These are phyloP conservation scores for Pseudogymnoascus sp. DNA, from an alignment of 2,329 filamentous ascomycete genomes.

Conservation along the genomic window DNA sequence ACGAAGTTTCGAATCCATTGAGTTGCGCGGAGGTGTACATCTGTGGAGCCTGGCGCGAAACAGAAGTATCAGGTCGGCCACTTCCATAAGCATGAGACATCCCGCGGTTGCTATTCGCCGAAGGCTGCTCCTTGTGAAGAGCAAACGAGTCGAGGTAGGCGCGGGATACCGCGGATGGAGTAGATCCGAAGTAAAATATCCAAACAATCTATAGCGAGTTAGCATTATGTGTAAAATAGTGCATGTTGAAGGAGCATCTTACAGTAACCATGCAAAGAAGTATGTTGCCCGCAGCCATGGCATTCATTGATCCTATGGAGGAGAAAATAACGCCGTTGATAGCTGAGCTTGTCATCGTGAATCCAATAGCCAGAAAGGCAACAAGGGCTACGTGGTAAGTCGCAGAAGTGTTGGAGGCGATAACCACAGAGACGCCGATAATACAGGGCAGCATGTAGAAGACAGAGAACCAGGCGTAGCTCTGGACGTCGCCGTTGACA, in stretches of 20 bases:
- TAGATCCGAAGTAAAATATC: constrained; percentile 98
- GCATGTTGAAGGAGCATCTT: constrained; percentile 33
- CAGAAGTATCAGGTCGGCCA: constrained; percentile 74
- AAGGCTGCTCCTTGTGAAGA: constrained; percentile 68
- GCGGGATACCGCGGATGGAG: constrained; percentile 76
- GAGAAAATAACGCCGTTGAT: constrained; percentile 83
- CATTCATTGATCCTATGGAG: constrained; percentile 65
- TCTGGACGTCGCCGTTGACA: constrained; percentile 41
- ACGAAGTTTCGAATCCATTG: constrained; percentile 93
- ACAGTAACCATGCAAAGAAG: constrained; percentile 88
- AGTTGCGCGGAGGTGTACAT: constrained; percentile 97
- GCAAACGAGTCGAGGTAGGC: constrained; percentile 95
- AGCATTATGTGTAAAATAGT: not conserved
- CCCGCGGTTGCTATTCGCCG: constrained; percentile 25
- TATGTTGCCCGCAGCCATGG: constrained; percentile 86
- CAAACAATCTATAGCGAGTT: constrained; percentile 69
- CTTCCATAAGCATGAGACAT: constrained; percentile 67
- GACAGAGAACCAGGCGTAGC: constrained; percentile 87
- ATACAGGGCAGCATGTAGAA: constrained; percentile 83
- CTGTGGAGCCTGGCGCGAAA: constrained; percentile 70
- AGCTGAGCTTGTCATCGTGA: constrained; percentile 78
- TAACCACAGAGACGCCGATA: constrained; percentile 68
- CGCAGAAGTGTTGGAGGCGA: constrained; percentile 75
- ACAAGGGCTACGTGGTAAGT: constrained; percentile 90
- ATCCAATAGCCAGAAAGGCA: constrained; percentile 73